Conservation (phyloP, 768 basidiomycete species). For the Mycena olivaceomarginata region DNA sequence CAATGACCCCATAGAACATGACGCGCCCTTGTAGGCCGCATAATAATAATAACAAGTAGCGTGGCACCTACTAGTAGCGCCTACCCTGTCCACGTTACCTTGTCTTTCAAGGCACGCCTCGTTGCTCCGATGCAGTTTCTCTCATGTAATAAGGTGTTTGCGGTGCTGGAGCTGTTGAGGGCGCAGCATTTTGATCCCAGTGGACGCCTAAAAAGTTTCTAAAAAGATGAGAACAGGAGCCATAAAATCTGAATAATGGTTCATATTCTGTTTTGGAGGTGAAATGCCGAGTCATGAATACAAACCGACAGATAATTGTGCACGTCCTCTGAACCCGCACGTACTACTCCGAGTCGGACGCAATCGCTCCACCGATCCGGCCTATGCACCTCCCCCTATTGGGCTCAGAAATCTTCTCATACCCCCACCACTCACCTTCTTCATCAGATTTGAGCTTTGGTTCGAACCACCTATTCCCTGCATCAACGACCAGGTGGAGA, state of each 20-base stretch:
- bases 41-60: slow-evolving; percentile 12
- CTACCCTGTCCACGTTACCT: slow-evolving; percentile 9
- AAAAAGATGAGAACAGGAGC: slow-evolving; percentile 9
- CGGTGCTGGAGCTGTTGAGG: slow-evolving; percentile 15
- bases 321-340: neutral
- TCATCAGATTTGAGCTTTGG: slow-evolving; percentile 10
- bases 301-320: slow-evolving; percentile 13
- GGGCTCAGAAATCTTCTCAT: slow-evolving; percentile 14
- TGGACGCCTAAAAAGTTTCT: slow-evolving; percentile 12
- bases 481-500: slow-evolving; percentile 13
- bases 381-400: neutral
- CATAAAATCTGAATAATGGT: slow-evolving; percentile 17
- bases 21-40: slow-evolving; percentile 13
- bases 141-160: slow-evolving; percentile 14
- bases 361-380: slow-evolving; percentile 5
- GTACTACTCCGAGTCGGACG: slow-evolving; percentile 21
- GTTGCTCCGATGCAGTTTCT: slow-evolving; percentile 6
- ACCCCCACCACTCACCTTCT: slow-evolving; percentile 15
- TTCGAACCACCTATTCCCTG: slow-evolving; percentile 11
- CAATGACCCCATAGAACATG: slow-evolving; percentile 4
- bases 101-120: slow-evolving; percentile 1
- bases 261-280: slow-evolving; percentile 16
- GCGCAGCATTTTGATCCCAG: slow-evolving; percentile 15
- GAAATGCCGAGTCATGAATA: slow-evolving; percentile 14
- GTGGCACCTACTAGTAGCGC: neutral